These are phyloP conservation scores for Diaporthe destruens DNA, from an alignment of 2,329 filamentous ascomycete species.

Conservation along the genomic window DNA sequence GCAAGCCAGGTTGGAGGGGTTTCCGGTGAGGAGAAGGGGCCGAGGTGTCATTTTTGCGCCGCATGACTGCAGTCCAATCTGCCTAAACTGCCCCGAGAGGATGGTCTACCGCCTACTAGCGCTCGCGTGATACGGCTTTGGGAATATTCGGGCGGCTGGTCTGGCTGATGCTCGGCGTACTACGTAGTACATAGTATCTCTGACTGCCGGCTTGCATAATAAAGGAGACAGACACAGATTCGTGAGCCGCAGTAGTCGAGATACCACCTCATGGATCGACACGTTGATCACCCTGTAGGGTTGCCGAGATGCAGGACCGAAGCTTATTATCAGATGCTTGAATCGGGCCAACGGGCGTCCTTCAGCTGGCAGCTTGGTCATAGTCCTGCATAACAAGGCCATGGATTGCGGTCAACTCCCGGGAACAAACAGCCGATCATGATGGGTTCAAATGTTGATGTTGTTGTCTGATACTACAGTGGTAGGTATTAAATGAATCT, in stretches of 20 bases:
- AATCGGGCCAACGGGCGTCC: neutral
- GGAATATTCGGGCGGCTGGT: conserved; percentile 24
- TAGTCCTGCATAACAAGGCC: neutral
- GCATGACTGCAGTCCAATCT: conserved; percentile 15
- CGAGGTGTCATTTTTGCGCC: conserved; percentile 22
- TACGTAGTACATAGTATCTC: too few relatives aligned
- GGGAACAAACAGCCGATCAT: neutral
- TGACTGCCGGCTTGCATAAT: neutral
- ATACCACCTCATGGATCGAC: neutral
- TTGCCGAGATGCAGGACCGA: conserved; percentile 14
- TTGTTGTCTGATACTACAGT: conserved; percentile 16
- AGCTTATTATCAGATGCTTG: neutral
- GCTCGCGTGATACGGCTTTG: conserved; percentile 18
- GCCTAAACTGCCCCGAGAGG: conserved; percentile 1
- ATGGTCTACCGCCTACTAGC: conserved; percentile 15
- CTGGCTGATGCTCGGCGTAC: conserved; percentile 17
- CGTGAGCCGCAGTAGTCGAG: conserved; percentile 18
- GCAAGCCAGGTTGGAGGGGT: neutral
- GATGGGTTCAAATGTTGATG: neutral
- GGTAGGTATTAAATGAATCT: neutral
- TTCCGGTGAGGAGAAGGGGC: conserved; percentile 13
- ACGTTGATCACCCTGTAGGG: neutral
- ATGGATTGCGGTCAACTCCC: neutral
- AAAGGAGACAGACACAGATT: neutral
- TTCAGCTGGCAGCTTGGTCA: neutral